phyloP scores from a whole-genome alignment of 169 alveolate genomes.

The Hepatocystis sp. region DNA sequence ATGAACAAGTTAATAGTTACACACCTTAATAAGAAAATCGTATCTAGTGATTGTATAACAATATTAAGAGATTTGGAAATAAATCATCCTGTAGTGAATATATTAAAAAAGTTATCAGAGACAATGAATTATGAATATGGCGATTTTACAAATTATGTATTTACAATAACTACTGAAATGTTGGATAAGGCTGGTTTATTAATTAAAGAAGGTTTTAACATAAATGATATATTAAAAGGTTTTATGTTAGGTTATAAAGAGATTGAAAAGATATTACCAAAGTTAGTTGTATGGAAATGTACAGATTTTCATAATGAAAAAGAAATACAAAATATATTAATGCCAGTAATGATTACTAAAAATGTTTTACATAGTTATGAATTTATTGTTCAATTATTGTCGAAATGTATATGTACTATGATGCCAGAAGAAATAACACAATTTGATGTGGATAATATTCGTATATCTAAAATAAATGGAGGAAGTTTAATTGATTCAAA shows the following conservation, averaged over 20 bases:
- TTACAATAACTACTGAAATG: conserved; percentile 98
- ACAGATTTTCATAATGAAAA: conserved; percentile 83
- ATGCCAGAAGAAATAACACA: conserved; percentile 93
- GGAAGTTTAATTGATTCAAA: conserved; percentile 93
- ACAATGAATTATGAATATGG: conserved; percentile 98
- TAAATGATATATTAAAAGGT: conserved; percentile 96
- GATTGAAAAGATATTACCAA: conserved; percentile 23
- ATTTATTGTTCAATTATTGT: conserved; percentile 82
- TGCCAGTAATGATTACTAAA: conserved; percentile 81
- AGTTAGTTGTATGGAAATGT: conserved; percentile 77
- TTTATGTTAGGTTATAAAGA: conserved; percentile 82
- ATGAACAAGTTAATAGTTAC: conserved; percentile 98
- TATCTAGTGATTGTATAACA: conserved; percentile 98
- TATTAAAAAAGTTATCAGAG: conserved; percentile 97
- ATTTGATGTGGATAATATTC: conserved; percentile 97
- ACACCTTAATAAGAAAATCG: conserved; percentile 96
- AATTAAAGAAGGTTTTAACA: conserved; percentile 95
- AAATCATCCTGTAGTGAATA: conserved; percentile 99
- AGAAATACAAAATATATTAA: conserved; percentile 84
- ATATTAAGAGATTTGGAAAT: conserved; percentile 98
- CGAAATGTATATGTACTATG: conserved; percentile 93
- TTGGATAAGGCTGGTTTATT: conserved; percentile 91
- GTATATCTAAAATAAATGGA: conserved; percentile 98
- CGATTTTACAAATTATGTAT: conserved; percentile 98
- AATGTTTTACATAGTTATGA: conserved; percentile 77